These are phyloP conservation scores for Brasenia schreberi DNA, from an alignment of 164 flowering plant species.

Conservation along the genomic window DNA sequence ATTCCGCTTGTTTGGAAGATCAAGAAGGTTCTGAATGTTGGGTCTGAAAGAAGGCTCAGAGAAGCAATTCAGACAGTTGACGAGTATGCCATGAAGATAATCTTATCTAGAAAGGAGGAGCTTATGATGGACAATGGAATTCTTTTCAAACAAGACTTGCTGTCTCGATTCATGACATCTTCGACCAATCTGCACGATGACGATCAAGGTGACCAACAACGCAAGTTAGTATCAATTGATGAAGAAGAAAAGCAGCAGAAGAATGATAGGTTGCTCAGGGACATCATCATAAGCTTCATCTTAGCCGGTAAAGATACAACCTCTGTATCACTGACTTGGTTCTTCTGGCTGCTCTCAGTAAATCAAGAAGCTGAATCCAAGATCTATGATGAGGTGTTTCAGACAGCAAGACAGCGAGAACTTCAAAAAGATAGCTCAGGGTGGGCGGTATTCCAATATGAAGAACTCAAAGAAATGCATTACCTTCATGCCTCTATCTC, in stretches of 20 bases:
- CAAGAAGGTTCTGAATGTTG: conserved; percentile 30
- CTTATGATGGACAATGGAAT: conserved; percentile 12
- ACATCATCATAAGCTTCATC: conserved; percentile 31
- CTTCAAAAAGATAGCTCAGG: neutral
- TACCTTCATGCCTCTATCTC: conserved; percentile 37
- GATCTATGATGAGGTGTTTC: conserved; percentile 16
- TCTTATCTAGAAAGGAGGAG: conserved; percentile 21
- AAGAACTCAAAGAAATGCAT: conserved; percentile 23
- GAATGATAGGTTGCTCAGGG: conserved; percentile 23
- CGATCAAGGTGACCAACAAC: conserved; percentile 22
- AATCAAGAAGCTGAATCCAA: conserved; percentile 15
- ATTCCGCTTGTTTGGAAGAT: conserved; percentile 38
- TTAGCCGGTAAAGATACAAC: conserved; percentile 42
- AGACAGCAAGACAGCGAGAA: neutral
- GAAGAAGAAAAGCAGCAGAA: neutral
- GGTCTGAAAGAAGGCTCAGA: conserved; percentile 30
- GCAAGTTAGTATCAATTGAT: conserved; percentile 19
- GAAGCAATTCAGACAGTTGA: conserved; percentile 27
- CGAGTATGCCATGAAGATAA: conserved; percentile 29
- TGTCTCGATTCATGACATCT: conserved; percentile 52
- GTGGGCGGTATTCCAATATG: conserved; percentile 16
- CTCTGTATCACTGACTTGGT: conserved; percentile 38
- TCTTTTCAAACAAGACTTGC: conserved; percentile 26
- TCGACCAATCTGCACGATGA: conserved; percentile 9
- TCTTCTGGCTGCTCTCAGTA: conserved; percentile 34